Evolutionary conservation across 495 filamentous ascomycete genomes (phyloP).

Genomic region (Stereocaulon alpinum): DNA sequence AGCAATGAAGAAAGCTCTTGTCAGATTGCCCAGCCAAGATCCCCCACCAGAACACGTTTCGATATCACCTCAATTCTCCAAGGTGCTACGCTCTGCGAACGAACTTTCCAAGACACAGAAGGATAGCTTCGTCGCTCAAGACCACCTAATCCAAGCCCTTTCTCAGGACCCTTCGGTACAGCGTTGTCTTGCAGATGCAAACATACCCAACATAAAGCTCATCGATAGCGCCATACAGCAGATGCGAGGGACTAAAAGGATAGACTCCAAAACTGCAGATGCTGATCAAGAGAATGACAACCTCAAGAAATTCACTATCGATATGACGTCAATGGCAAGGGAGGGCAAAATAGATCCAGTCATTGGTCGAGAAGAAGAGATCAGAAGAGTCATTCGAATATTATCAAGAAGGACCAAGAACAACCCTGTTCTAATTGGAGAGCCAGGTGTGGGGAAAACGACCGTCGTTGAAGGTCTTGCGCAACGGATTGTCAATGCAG

Average conservation of each 20-base stretch:
- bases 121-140: constrained; percentile 85
- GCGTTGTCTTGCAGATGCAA: constrained; percentile 66
- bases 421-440: constrained; percentile 91
- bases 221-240: constrained; percentile 78
- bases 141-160: constrained; percentile 79
- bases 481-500: constrained; percentile 85
- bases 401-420: constrained; percentile 94
- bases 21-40: constrained; percentile 85
- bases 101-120: constrained; percentile 95
- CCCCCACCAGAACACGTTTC: constrained; percentile 82
- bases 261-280: constrained; percentile 93
- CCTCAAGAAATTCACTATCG: constrained; percentile 92
- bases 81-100: constrained; percentile 68
- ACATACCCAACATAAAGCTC: constrained; percentile 83
- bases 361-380: constrained; percentile 95
- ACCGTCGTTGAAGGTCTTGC: constrained; percentile 97
- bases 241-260: constrained; percentile 80
- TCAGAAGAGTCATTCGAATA: constrained; percentile 86
- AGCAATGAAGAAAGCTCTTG: constrained; percentile 78
- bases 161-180: constrained; percentile 69
- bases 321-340: constrained; percentile 87
- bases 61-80: constrained; percentile 68
- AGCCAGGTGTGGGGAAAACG: constrained; percentile 97
- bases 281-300: constrained; percentile 84
- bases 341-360: constrained; percentile 98